Conservation (phyloP, 805 yeast genomes). For the Yamadazyma philogaea region DNA sequence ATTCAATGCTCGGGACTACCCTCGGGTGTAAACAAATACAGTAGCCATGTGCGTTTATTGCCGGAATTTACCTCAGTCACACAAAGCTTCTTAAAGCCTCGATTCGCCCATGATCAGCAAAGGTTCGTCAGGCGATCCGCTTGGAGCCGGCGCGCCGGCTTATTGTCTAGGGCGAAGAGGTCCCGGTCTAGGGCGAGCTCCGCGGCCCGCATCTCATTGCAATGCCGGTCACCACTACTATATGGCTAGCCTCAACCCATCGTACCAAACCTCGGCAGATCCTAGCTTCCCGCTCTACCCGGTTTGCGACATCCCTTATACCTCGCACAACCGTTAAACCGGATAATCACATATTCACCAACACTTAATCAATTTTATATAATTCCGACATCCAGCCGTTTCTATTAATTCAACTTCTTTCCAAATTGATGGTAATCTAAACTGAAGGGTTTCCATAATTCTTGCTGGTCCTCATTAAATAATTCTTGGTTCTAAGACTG, state of each 20-base stretch:
- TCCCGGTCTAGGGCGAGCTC: not conserved
- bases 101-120: too few relatives aligned
- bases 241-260: not conserved
- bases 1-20: too few relatives aligned
- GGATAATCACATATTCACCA: not conserved
- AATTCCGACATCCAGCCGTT: slow-evolving; percentile 4
- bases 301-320: not conserved
- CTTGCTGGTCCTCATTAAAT: not conserved
- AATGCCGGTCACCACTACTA: too few relatives aligned
- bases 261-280: not conserved
- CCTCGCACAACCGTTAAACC: not conserved
- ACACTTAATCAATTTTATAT: not conserved
- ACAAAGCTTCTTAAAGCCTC: too few relatives aligned
- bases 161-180: too few relatives aligned
- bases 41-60: too few relatives aligned
- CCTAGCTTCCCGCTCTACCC: not conserved
- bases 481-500: not conserved
- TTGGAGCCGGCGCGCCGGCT: not conserved
- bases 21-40: too few relatives aligned
- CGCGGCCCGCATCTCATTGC: too few relatives aligned
- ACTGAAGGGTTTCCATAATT: not conserved
- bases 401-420: not conserved
- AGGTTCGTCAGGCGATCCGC: not conserved
- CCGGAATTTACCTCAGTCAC: too few relatives aligned
- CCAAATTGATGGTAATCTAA: not conserved